A percentile compares a stretch with the other conserved stretches of the same genome.
These are phyloP conservation scores for Pseudocercospora crystallina DNA, from an alignment of 2,329 filamentous ascomycete genomes.

Conservation along the genomic window DNA sequence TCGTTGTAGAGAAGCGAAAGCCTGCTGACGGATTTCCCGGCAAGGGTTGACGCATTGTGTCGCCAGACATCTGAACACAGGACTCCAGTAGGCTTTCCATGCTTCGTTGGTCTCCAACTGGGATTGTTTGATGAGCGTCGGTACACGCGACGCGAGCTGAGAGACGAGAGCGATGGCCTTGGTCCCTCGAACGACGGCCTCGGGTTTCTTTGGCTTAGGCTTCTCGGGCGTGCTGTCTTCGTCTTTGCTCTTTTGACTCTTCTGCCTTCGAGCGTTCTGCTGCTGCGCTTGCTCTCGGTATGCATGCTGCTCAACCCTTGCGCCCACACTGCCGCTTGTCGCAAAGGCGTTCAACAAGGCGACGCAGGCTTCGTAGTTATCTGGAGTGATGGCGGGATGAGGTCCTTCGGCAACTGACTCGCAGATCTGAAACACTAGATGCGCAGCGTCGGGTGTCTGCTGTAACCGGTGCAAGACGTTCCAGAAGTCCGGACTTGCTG, in stretches of 20 bases:
- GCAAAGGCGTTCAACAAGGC: slow-evolving; percentile 86
- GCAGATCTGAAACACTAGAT: slow-evolving; percentile 82
- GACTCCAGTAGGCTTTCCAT: slow-evolving; percentile 97
- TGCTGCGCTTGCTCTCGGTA: slow-evolving; percentile 46
- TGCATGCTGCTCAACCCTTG: slow-evolving; percentile 61
- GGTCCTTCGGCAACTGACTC: slow-evolving; percentile 71
- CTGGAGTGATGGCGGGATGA: slow-evolving; percentile 83
- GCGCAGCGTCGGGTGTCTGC: slow-evolving; percentile 63
- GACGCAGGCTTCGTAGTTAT: slow-evolving; percentile 91
- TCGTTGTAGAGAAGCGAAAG: slow-evolving; percentile 81
- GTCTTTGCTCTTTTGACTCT: slow-evolving; percentile 30
- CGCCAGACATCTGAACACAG: slow-evolving; percentile 85
- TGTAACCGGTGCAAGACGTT: slow-evolving; percentile 75
- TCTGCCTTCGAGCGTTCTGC: slow-evolving; percentile 45
- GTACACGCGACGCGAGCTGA: slow-evolving; percentile 76
- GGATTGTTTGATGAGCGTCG: slow-evolving; percentile 85
- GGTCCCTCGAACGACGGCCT: slow-evolving; percentile 72
- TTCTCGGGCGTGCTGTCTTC: slow-evolving; percentile 25
- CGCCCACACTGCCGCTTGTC: slow-evolving; percentile 72
- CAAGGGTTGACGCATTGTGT: slow-evolving; percentile 93
- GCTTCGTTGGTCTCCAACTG: slow-evolving; percentile 74
- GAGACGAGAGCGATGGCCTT: slow-evolving; percentile 81
- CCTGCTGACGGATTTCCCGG: slow-evolving; percentile 85
- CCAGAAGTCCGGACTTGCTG: slow-evolving; percentile 97
- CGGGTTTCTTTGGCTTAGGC: slow-evolving; percentile 58